Evolutionary conservation across 495 filamentous ascomycete species (phyloP).

Genomic region (Trichoderma erinaceum): DNA sequence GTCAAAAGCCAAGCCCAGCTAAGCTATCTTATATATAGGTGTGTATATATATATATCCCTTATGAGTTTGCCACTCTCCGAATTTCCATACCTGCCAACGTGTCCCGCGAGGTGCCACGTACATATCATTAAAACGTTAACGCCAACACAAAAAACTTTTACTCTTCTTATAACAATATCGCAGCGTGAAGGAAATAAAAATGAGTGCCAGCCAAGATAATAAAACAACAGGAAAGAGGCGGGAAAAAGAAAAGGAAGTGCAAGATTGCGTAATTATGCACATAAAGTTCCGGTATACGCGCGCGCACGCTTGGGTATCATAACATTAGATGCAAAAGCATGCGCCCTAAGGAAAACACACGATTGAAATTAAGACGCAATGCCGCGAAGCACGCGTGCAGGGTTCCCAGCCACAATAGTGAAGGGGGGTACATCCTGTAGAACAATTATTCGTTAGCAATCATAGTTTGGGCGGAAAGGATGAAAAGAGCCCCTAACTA

Average conservation of each 20-base stretch:
- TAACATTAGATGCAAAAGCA: constrained; percentile 4
- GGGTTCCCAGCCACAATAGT: constrained; percentile 16
- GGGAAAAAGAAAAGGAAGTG: background rate
- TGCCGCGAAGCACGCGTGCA: constrained; percentile 15
- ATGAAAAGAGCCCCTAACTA: no score
- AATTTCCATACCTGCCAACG: background rate
- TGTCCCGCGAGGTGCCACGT: constrained; percentile 1
- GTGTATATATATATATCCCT: background rate
- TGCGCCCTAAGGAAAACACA: constrained; percentile 3
- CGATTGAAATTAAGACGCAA: constrained; percentile 12
- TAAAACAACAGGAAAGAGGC: background rate
- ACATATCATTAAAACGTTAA: background rate
- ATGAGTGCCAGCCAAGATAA: background rate
- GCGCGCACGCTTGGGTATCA: constrained; percentile 12
- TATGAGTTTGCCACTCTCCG: background rate
- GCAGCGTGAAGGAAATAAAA: background rate
- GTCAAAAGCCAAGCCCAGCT: constrained; percentile 6
- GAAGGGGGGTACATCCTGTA: constrained; percentile 28
- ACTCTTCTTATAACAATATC: background rate
- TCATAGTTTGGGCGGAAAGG: background rate
- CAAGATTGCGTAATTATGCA: background rate
- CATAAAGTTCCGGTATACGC: background rate
- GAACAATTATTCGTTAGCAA: background rate
- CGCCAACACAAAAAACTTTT: constrained; percentile 10
- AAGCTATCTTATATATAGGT: background rate